A percentile compares a stretch with the other conserved stretches of the same genome.
phyloP scores from a whole-genome alignment of 2,329 filamentous ascomycete genomes.

The Fusarium drepaniforme region DNA sequence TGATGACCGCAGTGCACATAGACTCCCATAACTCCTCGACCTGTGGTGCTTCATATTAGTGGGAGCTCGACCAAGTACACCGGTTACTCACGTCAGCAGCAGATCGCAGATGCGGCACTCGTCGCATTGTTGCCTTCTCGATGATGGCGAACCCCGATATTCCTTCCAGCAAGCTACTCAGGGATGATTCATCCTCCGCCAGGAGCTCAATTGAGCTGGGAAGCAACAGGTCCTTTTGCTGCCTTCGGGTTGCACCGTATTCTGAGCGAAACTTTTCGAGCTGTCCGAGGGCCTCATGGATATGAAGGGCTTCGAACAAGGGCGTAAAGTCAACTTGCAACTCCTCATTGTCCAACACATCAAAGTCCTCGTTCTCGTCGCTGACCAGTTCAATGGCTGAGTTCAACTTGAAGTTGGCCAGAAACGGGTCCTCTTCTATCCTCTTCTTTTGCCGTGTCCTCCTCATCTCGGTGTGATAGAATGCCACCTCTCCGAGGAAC shows the following conservation, averaged over 20 bases:
- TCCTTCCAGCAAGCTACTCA: slow-evolving; percentile 93
- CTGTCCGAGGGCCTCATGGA: slow-evolving; percentile 93
- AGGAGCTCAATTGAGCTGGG: slow-evolving; percentile 81
- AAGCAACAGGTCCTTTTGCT: slow-evolving; percentile 91
- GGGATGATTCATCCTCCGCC: slow-evolving; percentile 84
- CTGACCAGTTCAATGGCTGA: slow-evolving; percentile 96
- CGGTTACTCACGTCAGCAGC: slow-evolving; percentile 76
- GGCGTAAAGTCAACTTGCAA: slow-evolving; percentile 95
- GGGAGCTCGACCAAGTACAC: too few species aligned
- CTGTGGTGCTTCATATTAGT: slow-evolving; percentile 55
- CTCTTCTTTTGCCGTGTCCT: slow-evolving; percentile 86
- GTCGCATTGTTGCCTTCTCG: slow-evolving; percentile 92
- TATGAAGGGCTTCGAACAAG: slow-evolving; percentile 94
- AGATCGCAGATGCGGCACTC: slow-evolving; percentile 84
- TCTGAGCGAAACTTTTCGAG: slow-evolving; percentile 91
- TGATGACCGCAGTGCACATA: slow-evolving; percentile 91
- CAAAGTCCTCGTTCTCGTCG: slow-evolving; percentile 95
- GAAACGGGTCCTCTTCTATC: slow-evolving; percentile 78
- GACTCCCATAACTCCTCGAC: slow-evolving; percentile 99
- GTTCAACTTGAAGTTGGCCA: slow-evolving; percentile 90
- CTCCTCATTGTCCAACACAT: slow-evolving; percentile 95
- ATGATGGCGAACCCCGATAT: slow-evolving; percentile 98
- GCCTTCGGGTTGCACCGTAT: slow-evolving; percentile 90
- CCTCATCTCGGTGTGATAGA: slow-evolving; percentile 94
- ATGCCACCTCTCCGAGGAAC: slow-evolving; percentile 94